phyloP scores from a whole-genome alignment of 768 basidiomycete genomes.

The Phaffia tasmanica region DNA sequence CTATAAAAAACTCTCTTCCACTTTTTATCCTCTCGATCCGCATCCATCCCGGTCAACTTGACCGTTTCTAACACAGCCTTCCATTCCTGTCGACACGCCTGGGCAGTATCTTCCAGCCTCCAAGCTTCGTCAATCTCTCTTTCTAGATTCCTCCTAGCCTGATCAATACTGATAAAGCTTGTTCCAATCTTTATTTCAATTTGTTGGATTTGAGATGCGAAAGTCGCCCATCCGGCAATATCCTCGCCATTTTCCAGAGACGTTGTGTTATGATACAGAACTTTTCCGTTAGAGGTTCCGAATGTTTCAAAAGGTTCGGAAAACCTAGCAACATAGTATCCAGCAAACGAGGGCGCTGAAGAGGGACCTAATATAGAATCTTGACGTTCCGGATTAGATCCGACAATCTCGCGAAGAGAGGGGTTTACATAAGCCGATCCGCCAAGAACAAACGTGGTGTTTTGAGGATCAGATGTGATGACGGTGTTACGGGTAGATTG shows the following conservation, averaged over 20 bases:
- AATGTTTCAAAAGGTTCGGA: constrained; percentile 41
- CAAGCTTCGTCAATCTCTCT: neutral
- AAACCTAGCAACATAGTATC: constrained; percentile 43
- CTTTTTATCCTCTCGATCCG: constrained; percentile 1
- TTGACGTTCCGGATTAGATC: constrained; percentile 57
- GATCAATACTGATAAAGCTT: constrained; percentile 62
- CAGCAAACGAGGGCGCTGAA: constrained; percentile 38
- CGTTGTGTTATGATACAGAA: constrained; percentile 33
- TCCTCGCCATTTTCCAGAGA: constrained; percentile 41
- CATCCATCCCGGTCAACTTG: constrained; percentile 40
- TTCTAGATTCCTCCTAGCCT: constrained; percentile 42
- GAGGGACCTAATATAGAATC: constrained; percentile 57
- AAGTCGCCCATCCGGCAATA: constrained; percentile 43
- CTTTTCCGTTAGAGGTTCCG: constrained; percentile 48
- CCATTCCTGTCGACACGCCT: constrained; percentile 47
- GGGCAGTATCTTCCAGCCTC: constrained; percentile 45
- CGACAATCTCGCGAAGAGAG: constrained; percentile 46
- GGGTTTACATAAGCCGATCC: constrained; percentile 43
- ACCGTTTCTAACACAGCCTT: constrained; percentile 50
- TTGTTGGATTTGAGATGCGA: constrained; percentile 32
- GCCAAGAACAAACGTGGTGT: constrained; percentile 50
- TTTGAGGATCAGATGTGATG: constrained; percentile 45
- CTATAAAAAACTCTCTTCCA: constrained; percentile 45
- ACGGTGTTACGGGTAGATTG: constrained; percentile 57
- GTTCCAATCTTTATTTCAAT: constrained; percentile 56